Base-by-base conservation (phyloP, 495 filamentous ascomycete genomes). In the Hypoxylon cercidicola region DNA sequence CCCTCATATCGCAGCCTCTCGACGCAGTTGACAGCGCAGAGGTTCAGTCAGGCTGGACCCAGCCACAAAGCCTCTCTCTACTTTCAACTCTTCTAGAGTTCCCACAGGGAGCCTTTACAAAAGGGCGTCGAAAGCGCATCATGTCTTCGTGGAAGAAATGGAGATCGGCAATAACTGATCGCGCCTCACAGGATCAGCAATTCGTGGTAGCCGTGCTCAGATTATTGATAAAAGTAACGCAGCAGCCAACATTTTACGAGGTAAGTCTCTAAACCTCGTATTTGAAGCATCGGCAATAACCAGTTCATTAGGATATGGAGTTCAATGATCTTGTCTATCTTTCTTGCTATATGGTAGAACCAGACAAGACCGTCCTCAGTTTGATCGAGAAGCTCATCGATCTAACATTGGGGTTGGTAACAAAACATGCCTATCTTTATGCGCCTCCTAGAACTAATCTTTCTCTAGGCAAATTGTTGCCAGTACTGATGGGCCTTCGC, bases 171-270 rank as follows among this genome's bases (percentile, higher is more conserved):
- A 63, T 72, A 28, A 41, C 37, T 40, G 53, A 45, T 35, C 34
- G 30, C 20, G 57, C 66, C 45, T 60, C 62, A 3, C 55, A 65
- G 12, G 44, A 69, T 50, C 37, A 56, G 18, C 58, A 52, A 54
- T 74, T 62, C 46, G 53, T 65, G 10, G 35, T 60, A 20, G 46
- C 66, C 11, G 68, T 80, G 20, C 66, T 85, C n/a, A 74, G 74
- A 28, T 55, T 86, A 55, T 76, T 82, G 64, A 56, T 75, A n/a
- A 82, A 77, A 68, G 61, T 83, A 12, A 81, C 82, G 78, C 62
- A 72, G 6, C 72, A 70, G 45, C 79, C 82, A 8, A 82, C 78
- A 2, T 79, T 81, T 57, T 83, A 84, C 54, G 76, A 80, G 45
- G 82, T 81, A 73, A 62, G 69, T 55, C 16, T 18, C 32, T 9